Percentiles rank a stretch among this genome's conserved stretches.
These are phyloP conservation scores for Acanthamoeba castellanii DNA, from an alignment of 208 protist genomes.

Conservation along the genomic window DNA sequence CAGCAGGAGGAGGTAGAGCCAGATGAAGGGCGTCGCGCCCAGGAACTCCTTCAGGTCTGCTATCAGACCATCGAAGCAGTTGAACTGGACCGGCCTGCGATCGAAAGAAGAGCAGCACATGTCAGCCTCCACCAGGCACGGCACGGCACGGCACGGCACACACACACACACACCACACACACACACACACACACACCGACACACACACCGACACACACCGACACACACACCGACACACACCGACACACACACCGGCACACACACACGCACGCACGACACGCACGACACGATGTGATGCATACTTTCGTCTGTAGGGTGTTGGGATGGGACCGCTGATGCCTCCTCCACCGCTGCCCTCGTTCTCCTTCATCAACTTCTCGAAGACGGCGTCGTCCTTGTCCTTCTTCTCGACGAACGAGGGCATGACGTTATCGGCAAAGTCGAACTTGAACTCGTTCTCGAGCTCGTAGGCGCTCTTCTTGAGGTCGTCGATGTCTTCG, in stretches of 20 bases:
- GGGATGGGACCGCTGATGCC: not conserved
- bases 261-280: no score
- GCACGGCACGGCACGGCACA: not conserved
- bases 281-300: not conserved
- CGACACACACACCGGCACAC: no score
- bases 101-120: not conserved
- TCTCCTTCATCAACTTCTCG: not conserved
- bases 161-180: not conserved
- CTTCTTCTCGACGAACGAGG: conserved; percentile 29
- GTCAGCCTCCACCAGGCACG: not conserved
- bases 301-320: not conserved
- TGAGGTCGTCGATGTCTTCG: not conserved
- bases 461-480: conserved; percentile 32
- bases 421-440: conserved; percentile 44
- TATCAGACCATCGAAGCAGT: conserved; percentile 9
- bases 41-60: conserved; percentile 60
- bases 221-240: not conserved
- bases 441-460: conserved; percentile 53
- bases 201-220: not conserved
- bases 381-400: conserved; percentile 45
- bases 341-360: not conserved
- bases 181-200: not conserved
- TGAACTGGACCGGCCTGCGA: not conserved
- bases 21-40: conserved; percentile 53
- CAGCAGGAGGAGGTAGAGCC: conserved; percentile 43